Evolutionary conservation across 1,284 basidiomycete genomes (phyloP).

Genomic region (Ustilago curta): DNA sequence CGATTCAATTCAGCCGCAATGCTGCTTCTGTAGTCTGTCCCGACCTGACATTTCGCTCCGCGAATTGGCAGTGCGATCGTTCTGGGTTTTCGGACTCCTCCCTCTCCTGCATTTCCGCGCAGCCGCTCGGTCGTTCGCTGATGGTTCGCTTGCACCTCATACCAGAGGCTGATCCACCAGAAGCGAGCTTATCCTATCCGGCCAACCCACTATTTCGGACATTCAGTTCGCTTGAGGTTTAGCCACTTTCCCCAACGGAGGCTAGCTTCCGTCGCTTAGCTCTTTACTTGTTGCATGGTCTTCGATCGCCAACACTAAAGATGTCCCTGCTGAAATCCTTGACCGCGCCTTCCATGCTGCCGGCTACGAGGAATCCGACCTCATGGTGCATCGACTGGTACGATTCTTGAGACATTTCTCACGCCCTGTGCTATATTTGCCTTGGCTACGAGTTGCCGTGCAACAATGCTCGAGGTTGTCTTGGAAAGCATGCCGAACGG

Average conservation of each 20-base stretch:
- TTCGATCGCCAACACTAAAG: neutral
- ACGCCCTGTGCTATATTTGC: conserved; percentile 1
- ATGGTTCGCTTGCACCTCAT: too few relatives aligned
- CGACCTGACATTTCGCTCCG: too few relatives aligned
- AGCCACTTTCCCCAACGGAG: neutral
- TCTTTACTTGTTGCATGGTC: neutral
- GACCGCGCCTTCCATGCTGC: neutral
- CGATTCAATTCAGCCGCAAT: too few relatives aligned
- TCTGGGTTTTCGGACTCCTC: too few relatives aligned
- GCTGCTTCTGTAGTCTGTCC: too few relatives aligned
- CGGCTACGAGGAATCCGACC: neutral
- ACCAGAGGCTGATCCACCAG: neutral
- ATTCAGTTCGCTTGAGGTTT: neutral
- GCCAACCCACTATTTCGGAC: neutral
- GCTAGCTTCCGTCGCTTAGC: conserved; percentile 3
- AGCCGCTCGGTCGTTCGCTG: neutral
- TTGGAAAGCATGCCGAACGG: conserved; percentile 2
- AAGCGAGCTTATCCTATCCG: neutral
- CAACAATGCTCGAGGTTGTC: neutral
- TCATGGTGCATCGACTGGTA: neutral
- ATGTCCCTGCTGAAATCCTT: neutral
- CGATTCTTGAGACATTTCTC: neutral
- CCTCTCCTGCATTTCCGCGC: neutral
- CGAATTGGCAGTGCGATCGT: too few relatives aligned
- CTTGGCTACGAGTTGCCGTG: neutral